Conservation (phyloP, 2,329 filamentous ascomycete species). For the Neopestalotiopsis sp. region DNA sequence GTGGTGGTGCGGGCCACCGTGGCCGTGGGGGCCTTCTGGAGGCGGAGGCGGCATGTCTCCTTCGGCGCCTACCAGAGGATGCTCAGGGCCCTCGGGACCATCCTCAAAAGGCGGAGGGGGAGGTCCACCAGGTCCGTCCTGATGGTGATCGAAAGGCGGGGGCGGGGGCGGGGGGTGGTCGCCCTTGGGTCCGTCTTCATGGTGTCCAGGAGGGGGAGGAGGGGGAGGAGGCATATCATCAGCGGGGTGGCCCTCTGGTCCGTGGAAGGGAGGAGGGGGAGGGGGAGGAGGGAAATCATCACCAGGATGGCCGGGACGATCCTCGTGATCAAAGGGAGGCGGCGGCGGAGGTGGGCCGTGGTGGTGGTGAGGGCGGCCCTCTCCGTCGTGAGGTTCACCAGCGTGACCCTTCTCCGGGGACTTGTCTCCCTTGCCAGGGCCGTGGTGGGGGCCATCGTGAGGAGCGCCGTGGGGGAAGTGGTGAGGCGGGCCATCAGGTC, state of each 20-base stretch:
- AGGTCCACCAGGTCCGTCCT: constrained; percentile 15
- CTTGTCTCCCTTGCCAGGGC: not conserved
- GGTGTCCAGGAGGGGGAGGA: constrained; percentile 14
- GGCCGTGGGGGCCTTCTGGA: constrained; percentile 11
- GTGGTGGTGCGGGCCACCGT: constrained; percentile 17
- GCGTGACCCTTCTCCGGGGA: constrained; percentile 1
- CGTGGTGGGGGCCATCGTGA: constrained; percentile 8
- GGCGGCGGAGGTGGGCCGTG: constrained; percentile 20
- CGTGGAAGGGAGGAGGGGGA: constrained; percentile 17
- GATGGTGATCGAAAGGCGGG: constrained; percentile 6
- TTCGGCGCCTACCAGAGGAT: constrained; percentile 2
- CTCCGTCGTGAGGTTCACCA: constrained; percentile 8
- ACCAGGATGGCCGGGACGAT: constrained; percentile 6
- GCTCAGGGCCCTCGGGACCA: constrained; percentile 2
- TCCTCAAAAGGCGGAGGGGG: constrained; percentile 21
- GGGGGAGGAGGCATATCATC: constrained; percentile 18
- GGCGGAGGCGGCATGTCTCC: constrained; percentile 18
- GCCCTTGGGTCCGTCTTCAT: constrained; percentile 13
- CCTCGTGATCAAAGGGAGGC: constrained; percentile 6
- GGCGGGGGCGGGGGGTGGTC: constrained; percentile 17
- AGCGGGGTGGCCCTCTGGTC: constrained; percentile 2
- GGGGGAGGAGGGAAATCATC: constrained; percentile 18
- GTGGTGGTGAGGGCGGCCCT: constrained; percentile 15
- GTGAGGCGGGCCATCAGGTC: constrained; percentile 26
- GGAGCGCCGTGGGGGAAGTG: constrained; percentile 25